A percentile compares a stretch with the other conserved stretches of the same genome.
These are phyloP conservation scores for Hibiscus mutabilis DNA, from an alignment of 345 rosid species.

Conservation along the genomic window DNA sequence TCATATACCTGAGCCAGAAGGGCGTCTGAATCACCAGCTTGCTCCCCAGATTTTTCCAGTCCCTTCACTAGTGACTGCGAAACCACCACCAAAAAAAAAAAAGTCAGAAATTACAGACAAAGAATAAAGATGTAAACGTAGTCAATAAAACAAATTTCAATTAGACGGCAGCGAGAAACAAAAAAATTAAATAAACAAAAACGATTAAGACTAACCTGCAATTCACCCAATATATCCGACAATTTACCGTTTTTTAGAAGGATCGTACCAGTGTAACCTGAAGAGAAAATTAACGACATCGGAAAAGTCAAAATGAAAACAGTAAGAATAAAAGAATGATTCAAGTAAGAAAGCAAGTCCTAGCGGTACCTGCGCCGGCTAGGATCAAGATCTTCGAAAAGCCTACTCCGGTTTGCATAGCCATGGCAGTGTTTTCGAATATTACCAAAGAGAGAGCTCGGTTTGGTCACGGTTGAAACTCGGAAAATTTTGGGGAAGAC, in stretches of 20 bases:
- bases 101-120: background rate
- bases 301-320: slow-evolving; percentile 5
- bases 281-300: background rate
- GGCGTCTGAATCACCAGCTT: slow-evolving; percentile 50
- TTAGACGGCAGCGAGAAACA: background rate
- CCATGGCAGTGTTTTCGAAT: slow-evolving; percentile 33
- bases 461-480: background rate
- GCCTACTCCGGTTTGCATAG: slow-evolving; percentile 74
- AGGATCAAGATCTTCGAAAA: slow-evolving; percentile 60
- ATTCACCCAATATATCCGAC: slow-evolving; percentile 63
- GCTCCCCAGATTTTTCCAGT: slow-evolving; percentile 50
- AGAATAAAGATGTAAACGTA: too few species aligned
- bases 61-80: slow-evolving; percentile 54
- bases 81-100: background rate
- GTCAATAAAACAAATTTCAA: background rate
- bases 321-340: background rate
- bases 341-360: background rate
- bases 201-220: slow-evolving; percentile 42
- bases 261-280: slow-evolving; percentile 78
- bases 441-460: background rate
- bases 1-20: slow-evolving; percentile 56
- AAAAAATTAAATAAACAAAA: background rate
- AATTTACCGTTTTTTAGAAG: slow-evolving; percentile 73
- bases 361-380: slow-evolving; percentile 67
- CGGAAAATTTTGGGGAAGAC: background rate